Conservation (phyloP, 1,284 basidiomycete species). For the Naganishia albida region DNA sequence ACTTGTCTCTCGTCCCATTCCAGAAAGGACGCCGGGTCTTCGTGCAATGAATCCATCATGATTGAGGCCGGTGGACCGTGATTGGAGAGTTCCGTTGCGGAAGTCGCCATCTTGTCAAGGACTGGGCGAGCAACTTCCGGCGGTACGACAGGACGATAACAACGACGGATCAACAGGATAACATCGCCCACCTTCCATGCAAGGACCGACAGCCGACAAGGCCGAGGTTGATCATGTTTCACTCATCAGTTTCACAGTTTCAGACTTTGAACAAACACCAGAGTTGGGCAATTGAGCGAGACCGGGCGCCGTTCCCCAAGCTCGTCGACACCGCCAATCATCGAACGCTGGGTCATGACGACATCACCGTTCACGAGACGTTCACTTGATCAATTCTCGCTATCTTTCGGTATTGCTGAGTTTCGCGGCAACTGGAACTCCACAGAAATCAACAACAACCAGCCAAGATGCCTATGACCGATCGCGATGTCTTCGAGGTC, state of each 20-base stretch:
- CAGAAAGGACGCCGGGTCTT: conserved; percentile 40
- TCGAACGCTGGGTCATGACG: conserved; percentile 19
- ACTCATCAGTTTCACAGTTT: too few species aligned
- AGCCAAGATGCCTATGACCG: conserved; percentile 45
- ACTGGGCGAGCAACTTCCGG: too few species aligned
- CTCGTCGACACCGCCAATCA: background rate
- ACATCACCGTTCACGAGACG: conserved; percentile 18
- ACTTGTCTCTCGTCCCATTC: conserved; percentile 84
- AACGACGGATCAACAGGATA: too few species aligned
- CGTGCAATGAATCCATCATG: conserved; percentile 13
- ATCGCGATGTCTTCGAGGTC: conserved; percentile 75
- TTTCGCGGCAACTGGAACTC: background rate
- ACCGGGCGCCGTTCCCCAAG: too few species aligned
- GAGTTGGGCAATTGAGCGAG: too few species aligned
- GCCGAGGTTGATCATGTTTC: conserved; percentile 1
- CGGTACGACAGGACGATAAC: too few species aligned
- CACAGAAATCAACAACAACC: background rate
- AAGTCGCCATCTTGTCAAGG: background rate
- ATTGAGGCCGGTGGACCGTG: background rate
- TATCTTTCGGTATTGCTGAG: background rate
- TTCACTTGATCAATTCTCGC: background rate
- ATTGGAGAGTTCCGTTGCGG: background rate
- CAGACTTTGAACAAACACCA: too few species aligned
- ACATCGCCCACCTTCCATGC: too few species aligned
- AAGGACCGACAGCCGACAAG: too few species aligned